A percentile compares a stretch with the other conserved stretches of the same genome.
These are phyloP conservation scores for Cystoderma amianthinum DNA, from an alignment of 768 basidiomycete species.

Conservation along the genomic window DNA sequence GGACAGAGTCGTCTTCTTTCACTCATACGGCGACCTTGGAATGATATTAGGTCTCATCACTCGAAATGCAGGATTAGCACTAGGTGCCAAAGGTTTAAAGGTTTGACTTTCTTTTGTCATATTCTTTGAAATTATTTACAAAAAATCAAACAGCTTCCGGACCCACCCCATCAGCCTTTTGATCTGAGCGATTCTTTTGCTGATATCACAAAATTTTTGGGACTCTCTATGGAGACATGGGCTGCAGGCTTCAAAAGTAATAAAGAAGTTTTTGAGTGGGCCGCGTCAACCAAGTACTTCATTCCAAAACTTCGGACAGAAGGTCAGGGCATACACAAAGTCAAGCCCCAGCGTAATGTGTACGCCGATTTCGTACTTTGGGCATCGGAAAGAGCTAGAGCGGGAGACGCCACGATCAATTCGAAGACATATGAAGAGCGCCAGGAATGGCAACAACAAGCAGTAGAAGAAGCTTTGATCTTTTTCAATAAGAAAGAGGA, in stretches of 20 bases:
- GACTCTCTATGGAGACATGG: slow-evolving; percentile 46
- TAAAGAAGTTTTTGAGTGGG: slow-evolving; percentile 52
- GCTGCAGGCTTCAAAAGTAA: slow-evolving; percentile 47
- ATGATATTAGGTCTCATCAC: slow-evolving; percentile 60
- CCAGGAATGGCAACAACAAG: slow-evolving; percentile 15
- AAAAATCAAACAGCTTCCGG: slow-evolving; percentile 19
- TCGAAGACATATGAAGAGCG: slow-evolving; percentile 11
- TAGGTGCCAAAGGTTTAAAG: slow-evolving; percentile 38
- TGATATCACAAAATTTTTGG: slow-evolving; percentile 49
- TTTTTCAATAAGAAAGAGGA: slow-evolving; percentile 46
- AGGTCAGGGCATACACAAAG: slow-evolving; percentile 33
- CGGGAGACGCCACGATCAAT: slow-evolving; percentile 5
- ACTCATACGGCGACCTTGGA: slow-evolving; percentile 65
- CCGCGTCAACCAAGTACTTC: slow-evolving; percentile 46
- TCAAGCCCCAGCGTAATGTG: slow-evolving; percentile 44
- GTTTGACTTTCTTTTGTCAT: slow-evolving; percentile 1
- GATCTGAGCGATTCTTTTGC: slow-evolving; percentile 42
- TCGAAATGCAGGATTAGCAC: slow-evolving; percentile 39
- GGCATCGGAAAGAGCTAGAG: slow-evolving; percentile 13
- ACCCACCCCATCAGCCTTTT: slow-evolving; percentile 37
- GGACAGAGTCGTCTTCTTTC: slow-evolving; percentile 45
- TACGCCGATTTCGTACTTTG: slow-evolving; percentile 52
- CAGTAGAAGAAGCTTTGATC: slow-evolving; percentile 41
- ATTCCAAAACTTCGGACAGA: slow-evolving; percentile 28
- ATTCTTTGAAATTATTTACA: background rate